Evolutionary conservation across 2,329 filamentous ascomycete species (phyloP).

Genomic region (Aspergillus sp.): DNA sequence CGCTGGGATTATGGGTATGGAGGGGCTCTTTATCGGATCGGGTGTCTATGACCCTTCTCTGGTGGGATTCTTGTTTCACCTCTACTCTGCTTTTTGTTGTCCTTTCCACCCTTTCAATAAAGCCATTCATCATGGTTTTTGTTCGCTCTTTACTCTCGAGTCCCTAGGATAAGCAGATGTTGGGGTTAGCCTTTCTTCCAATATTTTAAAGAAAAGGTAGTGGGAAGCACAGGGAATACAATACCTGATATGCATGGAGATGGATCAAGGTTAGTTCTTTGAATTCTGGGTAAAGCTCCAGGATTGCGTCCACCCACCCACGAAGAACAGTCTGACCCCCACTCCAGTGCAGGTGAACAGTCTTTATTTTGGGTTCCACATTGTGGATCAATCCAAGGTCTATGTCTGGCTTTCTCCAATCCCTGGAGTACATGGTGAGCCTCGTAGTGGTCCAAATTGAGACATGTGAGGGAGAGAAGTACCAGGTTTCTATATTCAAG

Average conservation of each 20-base stretch:
- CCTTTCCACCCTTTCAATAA: not conserved
- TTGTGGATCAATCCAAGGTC: not conserved
- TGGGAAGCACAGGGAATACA: not conserved
- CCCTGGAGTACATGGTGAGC: not conserved
- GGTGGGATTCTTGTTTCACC: not conserved
- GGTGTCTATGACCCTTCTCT: not conserved
- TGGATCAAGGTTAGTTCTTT: not conserved
- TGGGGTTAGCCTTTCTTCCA: not conserved
- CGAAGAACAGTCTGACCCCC: conserved; percentile 5
- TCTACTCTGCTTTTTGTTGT: not conserved
- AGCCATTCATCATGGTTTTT: not conserved
- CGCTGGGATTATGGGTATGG: not conserved
- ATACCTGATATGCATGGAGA: conserved; percentile 10
- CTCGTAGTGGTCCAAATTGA: too few relatives aligned
- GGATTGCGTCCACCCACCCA: conserved; percentile 5
- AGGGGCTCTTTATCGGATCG: not conserved
- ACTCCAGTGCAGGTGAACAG: conserved; percentile 12
- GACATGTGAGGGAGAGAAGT: not conserved
- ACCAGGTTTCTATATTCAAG: conserved; percentile 1
- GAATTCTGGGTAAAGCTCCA: not conserved
- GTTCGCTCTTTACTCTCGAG: conserved; percentile 1
- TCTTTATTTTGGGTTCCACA: not conserved
- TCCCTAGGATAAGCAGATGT: not conserved
- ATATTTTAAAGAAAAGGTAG: not conserved
- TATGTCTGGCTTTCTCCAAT: conserved; percentile 12